A percentile compares a stretch with the other conserved stretches of the same genome.
Conservation (phyloP, 148 eudicot genomes). For the Talinum fruticosum region DNA sequence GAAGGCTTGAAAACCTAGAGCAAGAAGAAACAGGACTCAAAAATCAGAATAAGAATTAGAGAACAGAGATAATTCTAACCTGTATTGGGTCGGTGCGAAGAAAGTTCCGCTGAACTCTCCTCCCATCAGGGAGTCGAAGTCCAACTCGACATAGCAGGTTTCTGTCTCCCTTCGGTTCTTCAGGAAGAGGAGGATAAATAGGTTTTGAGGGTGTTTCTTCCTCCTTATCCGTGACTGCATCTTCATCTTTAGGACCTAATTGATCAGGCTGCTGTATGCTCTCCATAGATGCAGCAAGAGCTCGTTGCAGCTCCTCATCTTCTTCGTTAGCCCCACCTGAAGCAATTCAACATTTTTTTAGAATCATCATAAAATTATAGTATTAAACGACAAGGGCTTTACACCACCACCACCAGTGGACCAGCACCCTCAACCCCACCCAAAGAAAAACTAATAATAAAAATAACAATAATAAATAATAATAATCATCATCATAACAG, state of each 20-base stretch:
- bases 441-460: no score
- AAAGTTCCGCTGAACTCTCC: conserved; percentile 87
- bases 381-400: background rate
- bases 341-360: conserved; percentile 17
- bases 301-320: conserved; percentile 65
- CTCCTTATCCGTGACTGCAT: conserved; percentile 33
- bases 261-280: conserved; percentile 34
- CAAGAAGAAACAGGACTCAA: background rate
- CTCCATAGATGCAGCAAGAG: conserved; percentile 80
- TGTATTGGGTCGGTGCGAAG: conserved; percentile 72
- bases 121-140: conserved; percentile 92
- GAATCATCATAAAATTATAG: background rate
- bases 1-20: background rate
- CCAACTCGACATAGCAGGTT: conserved; percentile 80
- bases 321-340: conserved; percentile 51
- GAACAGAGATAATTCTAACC: conserved; percentile 38
- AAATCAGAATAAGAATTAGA: background rate
- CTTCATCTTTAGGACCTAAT: conserved; percentile 30
- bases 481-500: no score
- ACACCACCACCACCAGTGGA: no score
- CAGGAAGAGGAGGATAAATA: conserved; percentile 75
- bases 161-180: conserved; percentile 77
- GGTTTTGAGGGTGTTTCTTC: conserved; percentile 36
- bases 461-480: no score
- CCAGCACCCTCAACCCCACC: background rate